Base-by-base conservation (phyloP, 2,329 filamentous ascomycete genomes). In the Claviceps paspali region DNA sequence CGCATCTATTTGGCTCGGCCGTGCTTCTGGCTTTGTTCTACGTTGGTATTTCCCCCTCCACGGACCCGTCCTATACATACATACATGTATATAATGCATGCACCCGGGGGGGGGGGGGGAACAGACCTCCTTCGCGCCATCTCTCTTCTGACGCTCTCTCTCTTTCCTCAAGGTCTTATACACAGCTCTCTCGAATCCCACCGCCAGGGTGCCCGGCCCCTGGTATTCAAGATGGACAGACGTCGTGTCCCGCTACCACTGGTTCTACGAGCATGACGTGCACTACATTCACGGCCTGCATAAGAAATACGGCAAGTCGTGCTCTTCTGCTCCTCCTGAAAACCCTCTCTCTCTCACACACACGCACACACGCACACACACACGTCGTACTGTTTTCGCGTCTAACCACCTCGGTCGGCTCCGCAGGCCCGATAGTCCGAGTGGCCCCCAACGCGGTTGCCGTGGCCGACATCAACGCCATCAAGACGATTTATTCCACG, bases 401-500 rank as follows among this genome's bases (percentile, higher is more conserved):
- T n/a, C n/a, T n/a, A n/a, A n/a, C n/a, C n/a, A n/a, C n/a, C n/a
- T n/a, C n/a, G n/a, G n/a, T n/a, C n/a, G n/a, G n/a, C n/a, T n/a
- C n/a, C n/a, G n/a, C n/a, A 32, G 51, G 51, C 1, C 49, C 47
- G 7, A 38, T 52, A 5, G 50, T 54, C 12, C 48, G 50, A 19
- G 42, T 51, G 7, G 39, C 35, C 14, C 50, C 51, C 2, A 42
- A 45, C 17, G 44, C 49, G 8, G 43, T 54, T 12, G 42, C 39
- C 30, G 35, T 52, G 8, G 37, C 45, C 6, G 44, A 51, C 14
- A 28, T 50, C 9, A 41, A 45, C 5, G 44, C 39, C 26, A 38
- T 49, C 21, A 49, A 45, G 26, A 34, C 38, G 57, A 29, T 71
- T 55, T 43, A 63, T 39, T 36, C 39, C 39, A 41, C 39, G 34